These are phyloP conservation scores for Yamadazyma membranifaciens DNA, from an alignment of 1,139 yeast species.

Conservation along the genomic window DNA sequence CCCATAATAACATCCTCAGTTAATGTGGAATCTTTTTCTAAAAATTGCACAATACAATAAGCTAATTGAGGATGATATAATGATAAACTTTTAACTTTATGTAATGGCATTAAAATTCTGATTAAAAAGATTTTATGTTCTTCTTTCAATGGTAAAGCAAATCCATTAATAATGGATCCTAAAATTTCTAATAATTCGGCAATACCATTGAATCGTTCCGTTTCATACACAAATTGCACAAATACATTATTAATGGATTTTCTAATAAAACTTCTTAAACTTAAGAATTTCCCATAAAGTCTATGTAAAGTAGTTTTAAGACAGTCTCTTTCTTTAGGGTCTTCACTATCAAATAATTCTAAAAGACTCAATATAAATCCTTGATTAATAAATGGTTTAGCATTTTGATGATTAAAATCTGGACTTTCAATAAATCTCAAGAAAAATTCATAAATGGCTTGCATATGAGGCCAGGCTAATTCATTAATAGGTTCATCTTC, in stretches of 20 bases:
- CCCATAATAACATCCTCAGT: slow-evolving; percentile 97
- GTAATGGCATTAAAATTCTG: slow-evolving; percentile 88
- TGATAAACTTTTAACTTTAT: slow-evolving; percentile 84
- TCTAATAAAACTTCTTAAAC: slow-evolving; percentile 86
- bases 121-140: slow-evolving; percentile 92
- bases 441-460: slow-evolving; percentile 90
- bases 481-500: slow-evolving; percentile 98
- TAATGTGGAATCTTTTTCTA: slow-evolving; percentile 87
- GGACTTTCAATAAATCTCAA: slow-evolving; percentile 91
- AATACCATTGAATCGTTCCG: slow-evolving; percentile 93
- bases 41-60: slow-evolving; percentile 92
- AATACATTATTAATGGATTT: slow-evolving; percentile 90
- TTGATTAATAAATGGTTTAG: slow-evolving; percentile 92
- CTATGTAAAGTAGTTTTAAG: slow-evolving; percentile 92
- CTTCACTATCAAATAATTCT: slow-evolving; percentile 94
- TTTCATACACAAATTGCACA: slow-evolving; percentile 89
- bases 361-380: slow-evolving; percentile 76
- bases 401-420: slow-evolving; percentile 89
- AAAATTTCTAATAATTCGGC: slow-evolving; percentile 92
- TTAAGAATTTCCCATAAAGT: slow-evolving; percentile 91
- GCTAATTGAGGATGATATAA: slow-evolving; percentile 96
- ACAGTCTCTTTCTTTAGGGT: slow-evolving; percentile 93
- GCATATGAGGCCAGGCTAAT: slow-evolving; percentile 99
- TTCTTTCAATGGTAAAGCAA: slow-evolving; percentile 94
- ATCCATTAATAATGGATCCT: slow-evolving; percentile 96